phyloP scores from a whole-genome alignment of 306 rosid species.

The Castanea sativa region DNA sequence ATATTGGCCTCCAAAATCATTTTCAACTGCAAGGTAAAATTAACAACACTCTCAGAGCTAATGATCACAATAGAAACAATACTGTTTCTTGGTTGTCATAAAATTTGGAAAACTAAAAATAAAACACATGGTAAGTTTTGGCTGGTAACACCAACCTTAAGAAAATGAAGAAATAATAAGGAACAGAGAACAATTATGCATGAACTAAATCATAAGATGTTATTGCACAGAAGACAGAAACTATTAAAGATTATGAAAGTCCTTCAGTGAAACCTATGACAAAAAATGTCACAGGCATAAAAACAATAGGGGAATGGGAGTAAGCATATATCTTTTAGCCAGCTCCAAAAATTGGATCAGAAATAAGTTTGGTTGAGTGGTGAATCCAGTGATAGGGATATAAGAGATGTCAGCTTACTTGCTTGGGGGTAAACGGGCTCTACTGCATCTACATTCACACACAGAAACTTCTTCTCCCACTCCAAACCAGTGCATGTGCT shows the following conservation, averaged over 20 bases:
- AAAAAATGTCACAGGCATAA: constrained; percentile 2
- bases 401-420: constrained; percentile 53
- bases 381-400: constrained; percentile 13
- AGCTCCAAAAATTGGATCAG: constrained; percentile 10
- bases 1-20: not conserved
- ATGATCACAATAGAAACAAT: not conserved
- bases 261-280: not conserved
- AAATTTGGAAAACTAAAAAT: not conserved
- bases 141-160: constrained; percentile 16
- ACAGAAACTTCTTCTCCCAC: constrained; percentile 65
- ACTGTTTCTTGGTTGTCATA: not conserved
- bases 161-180: not conserved
- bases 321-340: constrained; percentile 6
- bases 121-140: not conserved
- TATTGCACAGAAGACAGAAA: constrained; percentile 18
- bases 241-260: constrained; percentile 2
- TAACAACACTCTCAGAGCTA: not conserved
- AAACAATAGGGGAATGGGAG: constrained; percentile 4
- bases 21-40: not conserved
- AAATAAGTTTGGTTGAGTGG: constrained; percentile 5
- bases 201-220: constrained; percentile 7
- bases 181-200: constrained; percentile 18
- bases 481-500: constrained; percentile 92
- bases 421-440: constrained; percentile 94
- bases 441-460: constrained; percentile 93